A percentile compares a stretch with the other conserved stretches of the same genome.
These are phyloP conservation scores for Hibiscus mutabilis DNA, from an alignment of 345 rosid genomes.

Conservation along the genomic window DNA sequence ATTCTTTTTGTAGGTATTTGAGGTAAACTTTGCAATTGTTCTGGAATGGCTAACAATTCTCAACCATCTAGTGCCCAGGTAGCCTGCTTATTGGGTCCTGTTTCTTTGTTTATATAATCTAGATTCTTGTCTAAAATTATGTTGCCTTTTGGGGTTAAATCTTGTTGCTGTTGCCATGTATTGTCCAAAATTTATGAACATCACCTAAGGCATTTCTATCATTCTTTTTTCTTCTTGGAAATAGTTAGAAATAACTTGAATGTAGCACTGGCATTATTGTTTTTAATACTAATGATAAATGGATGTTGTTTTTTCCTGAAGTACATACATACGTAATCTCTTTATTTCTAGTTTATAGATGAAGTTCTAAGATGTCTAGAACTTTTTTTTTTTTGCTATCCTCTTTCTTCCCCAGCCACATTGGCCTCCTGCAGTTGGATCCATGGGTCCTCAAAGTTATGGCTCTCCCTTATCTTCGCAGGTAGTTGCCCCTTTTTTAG, in stretches of 20 bases:
- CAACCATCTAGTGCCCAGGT: conserved; percentile 68
- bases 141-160: background rate
- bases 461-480: conserved; percentile 18
- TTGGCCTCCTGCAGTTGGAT: conserved; percentile 32
- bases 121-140: conserved; percentile 8
- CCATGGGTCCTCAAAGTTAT: conserved; percentile 28
- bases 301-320: background rate
- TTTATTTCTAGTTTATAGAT: conserved; percentile 2
- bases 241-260: background rate
- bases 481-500: conserved; percentile 10
- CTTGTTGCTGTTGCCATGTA: background rate
- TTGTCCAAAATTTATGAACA: background rate
- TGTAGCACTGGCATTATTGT: background rate
- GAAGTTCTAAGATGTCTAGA: background rate
- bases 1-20: conserved; percentile 13
- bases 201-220: too few relatives aligned
- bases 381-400: background rate
- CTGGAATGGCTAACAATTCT: conserved; percentile 60
- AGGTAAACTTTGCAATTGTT: conserved; percentile 16
- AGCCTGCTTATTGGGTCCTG: conserved; percentile 4
- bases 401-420: conserved; percentile 19
- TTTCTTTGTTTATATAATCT: background rate
- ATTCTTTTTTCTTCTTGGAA: background rate
- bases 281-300: background rate
- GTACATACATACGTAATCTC: background rate